Conservation (phyloP, 2,329 filamentous ascomycete genomes). For the Alternaria sp. region DNA sequence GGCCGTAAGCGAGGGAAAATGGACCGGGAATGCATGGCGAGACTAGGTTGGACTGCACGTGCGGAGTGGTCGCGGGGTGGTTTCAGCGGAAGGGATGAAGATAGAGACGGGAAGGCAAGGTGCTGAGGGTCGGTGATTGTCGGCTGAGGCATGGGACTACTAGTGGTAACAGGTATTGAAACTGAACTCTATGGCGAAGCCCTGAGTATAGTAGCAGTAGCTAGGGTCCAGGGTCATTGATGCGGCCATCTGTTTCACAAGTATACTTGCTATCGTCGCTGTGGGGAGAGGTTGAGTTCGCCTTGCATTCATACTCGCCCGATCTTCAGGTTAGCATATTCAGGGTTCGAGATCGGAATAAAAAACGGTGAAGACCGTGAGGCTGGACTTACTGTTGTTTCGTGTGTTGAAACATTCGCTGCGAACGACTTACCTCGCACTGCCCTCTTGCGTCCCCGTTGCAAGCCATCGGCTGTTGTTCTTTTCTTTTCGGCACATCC, state of each 20-base stretch:
- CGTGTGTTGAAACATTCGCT: not conserved
- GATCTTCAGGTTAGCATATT: not conserved
- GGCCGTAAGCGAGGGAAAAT: not conserved
- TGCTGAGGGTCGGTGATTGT: not conserved
- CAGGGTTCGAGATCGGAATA: not conserved
- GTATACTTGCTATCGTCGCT: not conserved
- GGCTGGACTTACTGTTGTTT: not conserved
- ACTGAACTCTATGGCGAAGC: not conserved
- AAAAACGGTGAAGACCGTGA: slow-evolving; percentile 1
- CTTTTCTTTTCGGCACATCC: not conserved
- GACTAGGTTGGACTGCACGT: not conserved
- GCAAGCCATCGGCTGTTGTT: not conserved
- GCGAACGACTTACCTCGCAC: slow-evolving; percentile 8
- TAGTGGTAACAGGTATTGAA: slow-evolving; percentile 1
- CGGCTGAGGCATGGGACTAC: not conserved
- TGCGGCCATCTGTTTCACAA: not conserved
- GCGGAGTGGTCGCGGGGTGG: not conserved
- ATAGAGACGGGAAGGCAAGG: not conserved
- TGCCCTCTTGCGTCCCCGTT: slow-evolving; percentile 2
- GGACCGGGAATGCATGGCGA: slow-evolving; percentile 1
- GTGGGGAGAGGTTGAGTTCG: not conserved
- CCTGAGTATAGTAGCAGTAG: not conserved
- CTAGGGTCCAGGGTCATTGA: not conserved
- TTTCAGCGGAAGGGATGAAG: not conserved
- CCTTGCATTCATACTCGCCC: not conserved